Base-by-base conservation (phyloP, 1,139 yeast species). In the Casaregolazyma suthepensis region DNA sequence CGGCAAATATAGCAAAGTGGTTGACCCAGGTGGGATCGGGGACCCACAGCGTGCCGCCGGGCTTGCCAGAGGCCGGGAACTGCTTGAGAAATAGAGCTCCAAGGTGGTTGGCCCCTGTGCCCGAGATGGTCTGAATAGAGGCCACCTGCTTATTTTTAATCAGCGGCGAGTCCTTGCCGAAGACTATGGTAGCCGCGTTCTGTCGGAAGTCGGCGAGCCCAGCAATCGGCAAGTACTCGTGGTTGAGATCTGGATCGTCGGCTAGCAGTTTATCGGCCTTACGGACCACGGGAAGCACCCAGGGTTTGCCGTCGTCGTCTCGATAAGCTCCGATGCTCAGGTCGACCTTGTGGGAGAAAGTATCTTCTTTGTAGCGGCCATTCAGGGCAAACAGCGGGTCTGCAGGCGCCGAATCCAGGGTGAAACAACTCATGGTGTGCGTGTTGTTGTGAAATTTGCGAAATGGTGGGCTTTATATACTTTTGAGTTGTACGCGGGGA, bases 11-110 rank as follows among this genome's bases (percentile, higher is more conserved):
- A 68, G 85, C 87, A 69, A 79, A 77, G 73, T 93, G 99, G 75
- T 91, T 93, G 53, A 93, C 96, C 99, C 99, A 93, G 23, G 99
- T 91, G 57, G 99, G 99, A 60, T 81, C 76, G 9, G 96, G 87
- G 55, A 91, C 72, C 71, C 89, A 91, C 48, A 93, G 76, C 29
- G 78, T 74, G 18, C 72, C 64, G 52, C 63, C 67, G n/a, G n/a
- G n/a, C 51, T 66, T 68, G n/a, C 64, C 66, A 58, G 71, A 71
- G n/a, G 71, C 68, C 70, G 78, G 70, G 74, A 81, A 71, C 59
- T 78, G 77, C 57, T 68, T 55, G 52, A 91, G 72, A 65, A 93
- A 88, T 58, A 77, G 76, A 17, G 91, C 96, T 22, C 91, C 95
- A 65, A 90, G 74, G 67, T 91, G 98, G 64, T 91, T 78, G 4